Conservation (phyloP, 192 early-diverging fungal species). For the Rhizophagus sp. region DNA sequence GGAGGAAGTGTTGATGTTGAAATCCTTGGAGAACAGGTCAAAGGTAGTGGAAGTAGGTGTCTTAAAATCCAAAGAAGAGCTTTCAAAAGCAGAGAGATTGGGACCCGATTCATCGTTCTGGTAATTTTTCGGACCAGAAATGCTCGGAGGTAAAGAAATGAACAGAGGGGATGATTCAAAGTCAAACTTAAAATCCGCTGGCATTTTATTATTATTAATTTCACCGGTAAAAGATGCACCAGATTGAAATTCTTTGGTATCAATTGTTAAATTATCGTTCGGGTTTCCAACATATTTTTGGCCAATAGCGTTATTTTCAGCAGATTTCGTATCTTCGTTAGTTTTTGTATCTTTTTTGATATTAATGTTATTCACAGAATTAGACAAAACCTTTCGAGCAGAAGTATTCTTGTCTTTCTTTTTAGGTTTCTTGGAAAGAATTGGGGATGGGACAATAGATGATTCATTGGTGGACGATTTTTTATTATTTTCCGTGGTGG, state of each 20-base stretch:
- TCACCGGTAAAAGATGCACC: background rate
- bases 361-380: background rate
- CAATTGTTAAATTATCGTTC: background rate
- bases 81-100: background rate
- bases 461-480: constrained; percentile 2
- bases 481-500: background rate
- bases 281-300: background rate
- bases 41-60: background rate
- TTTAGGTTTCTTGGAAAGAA: constrained; percentile 30
- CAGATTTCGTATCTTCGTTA: no score
- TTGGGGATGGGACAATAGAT: constrained; percentile 3
- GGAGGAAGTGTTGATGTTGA: constrained; percentile 21
- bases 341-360: background rate
- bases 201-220: background rate
- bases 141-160: background rate
- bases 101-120: background rate
- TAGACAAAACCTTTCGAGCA: background rate
- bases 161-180: constrained; percentile 9
- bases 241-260: background rate
- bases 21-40: constrained; percentile 23
- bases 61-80: constrained; percentile 1
- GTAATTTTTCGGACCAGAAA: background rate
- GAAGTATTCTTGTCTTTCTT: constrained; percentile 23
- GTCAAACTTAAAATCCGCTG: constrained; percentile 22
- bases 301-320: background rate